Evolutionary conservation across 2,329 filamentous ascomycete species (phyloP).

Genomic region (Neophaeococcomyces mojaviensis): DNA sequence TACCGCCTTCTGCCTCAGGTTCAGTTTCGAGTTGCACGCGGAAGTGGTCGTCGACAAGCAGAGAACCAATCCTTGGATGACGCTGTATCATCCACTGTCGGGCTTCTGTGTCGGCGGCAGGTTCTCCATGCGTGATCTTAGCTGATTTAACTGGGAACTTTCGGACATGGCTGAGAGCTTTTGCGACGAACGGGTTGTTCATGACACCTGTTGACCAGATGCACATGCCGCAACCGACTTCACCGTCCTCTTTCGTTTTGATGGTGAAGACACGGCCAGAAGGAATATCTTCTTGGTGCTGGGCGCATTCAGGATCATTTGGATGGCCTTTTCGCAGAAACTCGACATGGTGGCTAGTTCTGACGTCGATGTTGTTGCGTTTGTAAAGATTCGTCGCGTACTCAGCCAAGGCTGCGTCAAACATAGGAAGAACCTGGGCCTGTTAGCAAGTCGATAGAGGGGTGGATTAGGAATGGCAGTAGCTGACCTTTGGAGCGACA

Average conservation of each 20-base stretch:
- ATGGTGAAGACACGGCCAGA: conserved; percentile 44
- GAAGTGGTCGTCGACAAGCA: conserved; percentile 51
- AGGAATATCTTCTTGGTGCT: conserved; percentile 32
- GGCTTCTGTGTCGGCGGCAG: conserved; percentile 12
- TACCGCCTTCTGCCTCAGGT: conserved; percentile 20
- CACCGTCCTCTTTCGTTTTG: conserved; percentile 50
- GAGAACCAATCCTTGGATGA: conserved; percentile 38
- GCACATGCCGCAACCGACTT: conserved; percentile 52
- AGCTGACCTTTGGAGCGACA: conserved; percentile 47
- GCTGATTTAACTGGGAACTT: conserved; percentile 29
- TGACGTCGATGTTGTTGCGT: conserved; percentile 50
- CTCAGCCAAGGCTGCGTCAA: conserved; percentile 48
- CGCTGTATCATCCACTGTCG: conserved; percentile 44
- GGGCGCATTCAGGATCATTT: conserved; percentile 20
- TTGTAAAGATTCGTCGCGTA: conserved; percentile 52
- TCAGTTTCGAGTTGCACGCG: conserved; percentile 44
- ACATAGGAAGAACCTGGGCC: conserved; percentile 39
- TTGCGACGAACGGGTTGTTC: conserved; percentile 47
- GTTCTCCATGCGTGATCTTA: conserved; percentile 20
- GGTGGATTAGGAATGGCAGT: conserved; percentile 29
- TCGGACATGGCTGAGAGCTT: conserved; percentile 33
- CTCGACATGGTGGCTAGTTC: conserved; percentile 52
- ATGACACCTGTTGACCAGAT: conserved; percentile 54
- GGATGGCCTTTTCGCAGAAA: conserved; percentile 46
- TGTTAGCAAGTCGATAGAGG: no score